phyloP scores from a whole-genome alignment of 2,329 filamentous ascomycete species.

The Ophiostoma quercus region DNA sequence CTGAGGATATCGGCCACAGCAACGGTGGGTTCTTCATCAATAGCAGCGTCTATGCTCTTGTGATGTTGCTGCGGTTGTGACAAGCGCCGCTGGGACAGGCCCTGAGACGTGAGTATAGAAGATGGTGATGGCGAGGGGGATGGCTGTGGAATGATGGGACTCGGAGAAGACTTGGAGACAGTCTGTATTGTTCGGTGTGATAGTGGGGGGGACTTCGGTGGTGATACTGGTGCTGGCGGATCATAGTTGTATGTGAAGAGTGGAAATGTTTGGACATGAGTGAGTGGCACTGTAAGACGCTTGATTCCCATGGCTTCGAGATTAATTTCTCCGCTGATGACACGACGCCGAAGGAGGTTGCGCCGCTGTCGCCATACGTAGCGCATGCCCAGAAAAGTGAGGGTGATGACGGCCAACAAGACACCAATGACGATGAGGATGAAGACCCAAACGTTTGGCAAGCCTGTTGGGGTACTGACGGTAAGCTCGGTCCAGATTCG shows the following conservation, averaged over 20 bases:
- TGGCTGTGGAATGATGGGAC: slow-evolving; percentile 27
- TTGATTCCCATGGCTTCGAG: slow-evolving; percentile 82
- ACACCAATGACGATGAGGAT: slow-evolving; percentile 65
- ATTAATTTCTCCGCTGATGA: slow-evolving; percentile 74
- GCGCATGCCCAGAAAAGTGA: slow-evolving; percentile 69
- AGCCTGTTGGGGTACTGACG: slow-evolving; percentile 42
- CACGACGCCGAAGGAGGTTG: slow-evolving; percentile 60
- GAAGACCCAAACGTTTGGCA: slow-evolving; percentile 80
- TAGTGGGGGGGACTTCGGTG: slow-evolving; percentile 23
- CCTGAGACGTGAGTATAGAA: background rate
- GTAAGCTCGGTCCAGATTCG: slow-evolving; percentile 55
- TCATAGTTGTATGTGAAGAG: slow-evolving; percentile 69
- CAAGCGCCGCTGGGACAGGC: slow-evolving; percentile 2
- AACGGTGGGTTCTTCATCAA: background rate
- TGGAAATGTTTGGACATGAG: slow-evolving; percentile 68
- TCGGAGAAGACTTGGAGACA: background rate
- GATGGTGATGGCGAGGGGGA: slow-evolving; percentile 13
- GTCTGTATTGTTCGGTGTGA: background rate
- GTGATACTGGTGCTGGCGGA: slow-evolving; percentile 29
- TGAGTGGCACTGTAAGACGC: slow-evolving; percentile 67
- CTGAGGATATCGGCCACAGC: slow-evolving; percentile 4
- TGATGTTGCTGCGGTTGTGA: slow-evolving; percentile 9
- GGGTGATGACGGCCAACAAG: slow-evolving; percentile 60
- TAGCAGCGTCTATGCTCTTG: slow-evolving; percentile 16
- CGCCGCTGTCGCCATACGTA: slow-evolving; percentile 68